These are phyloP conservation scores for Hypoxylon sp. DNA, from an alignment of 2,329 filamentous ascomycete species.

Conservation along the genomic window DNA sequence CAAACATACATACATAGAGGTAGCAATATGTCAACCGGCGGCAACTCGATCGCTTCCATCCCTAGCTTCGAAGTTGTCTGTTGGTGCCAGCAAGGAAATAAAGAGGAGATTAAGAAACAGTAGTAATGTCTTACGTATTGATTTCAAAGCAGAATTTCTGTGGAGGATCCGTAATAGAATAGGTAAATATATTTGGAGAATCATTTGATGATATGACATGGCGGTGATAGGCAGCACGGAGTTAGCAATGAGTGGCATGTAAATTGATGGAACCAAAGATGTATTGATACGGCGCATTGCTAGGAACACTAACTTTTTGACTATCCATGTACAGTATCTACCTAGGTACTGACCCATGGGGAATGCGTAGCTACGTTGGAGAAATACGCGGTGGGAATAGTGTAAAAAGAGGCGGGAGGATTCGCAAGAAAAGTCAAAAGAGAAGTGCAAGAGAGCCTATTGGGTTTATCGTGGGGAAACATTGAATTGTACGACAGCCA, in stretches of 20 bases:
- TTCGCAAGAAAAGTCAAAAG: conserved; percentile 25
- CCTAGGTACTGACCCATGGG: conserved; percentile 3
- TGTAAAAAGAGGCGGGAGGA: conserved; percentile 36
- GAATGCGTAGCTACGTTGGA: background rate
- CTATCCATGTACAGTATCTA: background rate
- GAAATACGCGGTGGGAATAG: conserved; percentile 2
- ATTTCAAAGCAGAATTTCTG: conserved; percentile 27
- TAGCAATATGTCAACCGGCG: conserved; percentile 21
- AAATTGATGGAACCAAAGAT: conserved; percentile 5
- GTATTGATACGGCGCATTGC: background rate
- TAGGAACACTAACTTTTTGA: background rate
- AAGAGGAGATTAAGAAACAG: conserved; percentile 13
- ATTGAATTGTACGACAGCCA: conserved; percentile 35
- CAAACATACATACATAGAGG: conserved; percentile 31
- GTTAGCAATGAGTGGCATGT: conserved; percentile 7
- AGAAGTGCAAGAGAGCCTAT: conserved; percentile 23
- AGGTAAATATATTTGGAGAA: conserved; percentile 9
- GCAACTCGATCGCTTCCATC: conserved; percentile 34
- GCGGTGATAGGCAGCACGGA: background rate
- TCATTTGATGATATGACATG: background rate
- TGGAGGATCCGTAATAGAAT: conserved; percentile 21
- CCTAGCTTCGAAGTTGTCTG: conserved; percentile 30
- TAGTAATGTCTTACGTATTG: conserved; percentile 36
- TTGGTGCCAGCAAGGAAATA: conserved; percentile 25
- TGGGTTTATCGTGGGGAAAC: conserved; percentile 24